A percentile compares a stretch with the other conserved stretches of the same genome.
phyloP scores from a whole-genome alignment of 495 filamentous ascomycete species.

The Pyronema omphalodes region DNA sequence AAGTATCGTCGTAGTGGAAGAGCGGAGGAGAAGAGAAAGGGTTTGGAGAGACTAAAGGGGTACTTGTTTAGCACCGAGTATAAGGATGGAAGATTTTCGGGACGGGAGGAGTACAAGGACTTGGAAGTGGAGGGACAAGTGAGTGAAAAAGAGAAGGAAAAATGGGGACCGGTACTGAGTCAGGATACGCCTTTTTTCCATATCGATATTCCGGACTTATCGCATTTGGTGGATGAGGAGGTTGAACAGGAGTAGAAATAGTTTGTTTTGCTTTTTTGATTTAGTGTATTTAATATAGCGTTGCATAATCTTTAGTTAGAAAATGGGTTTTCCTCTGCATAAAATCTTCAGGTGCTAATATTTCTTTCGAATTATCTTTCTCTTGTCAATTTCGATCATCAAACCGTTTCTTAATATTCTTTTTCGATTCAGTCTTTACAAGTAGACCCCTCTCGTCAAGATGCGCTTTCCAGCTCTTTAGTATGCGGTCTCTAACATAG shows the following conservation, averaged over 20 bases:
- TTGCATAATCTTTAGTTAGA: no score
- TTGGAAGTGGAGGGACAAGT: slow-evolving; percentile 20
- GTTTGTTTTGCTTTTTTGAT: no score
- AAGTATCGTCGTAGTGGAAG: slow-evolving; percentile 2
- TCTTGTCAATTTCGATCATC: no score
- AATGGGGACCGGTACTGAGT: slow-evolving; percentile 28
- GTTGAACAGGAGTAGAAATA: background rate
- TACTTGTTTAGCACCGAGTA: slow-evolving; percentile 12
- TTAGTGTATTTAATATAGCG: no score
- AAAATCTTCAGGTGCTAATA: no score
- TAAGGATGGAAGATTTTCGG: slow-evolving; percentile 14
- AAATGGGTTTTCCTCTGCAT: no score
- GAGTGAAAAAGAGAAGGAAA: slow-evolving; percentile 11
- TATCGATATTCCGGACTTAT: slow-evolving; percentile 26
- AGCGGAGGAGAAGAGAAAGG: background rate
- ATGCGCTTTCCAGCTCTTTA: no score
- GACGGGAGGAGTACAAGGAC: slow-evolving; percentile 16
- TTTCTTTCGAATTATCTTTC: no score
- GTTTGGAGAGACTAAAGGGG: slow-evolving; percentile 6
- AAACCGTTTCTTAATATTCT: no score
- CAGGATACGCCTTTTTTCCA: slow-evolving; percentile 38
- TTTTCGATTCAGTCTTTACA: no score
- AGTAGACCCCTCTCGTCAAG: no score
- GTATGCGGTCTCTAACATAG: no score
- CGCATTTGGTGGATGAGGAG: background rate